These are phyloP conservation scores for Pholiota molesta DNA, from an alignment of 768 basidiomycete genomes.

Conservation along the genomic window DNA sequence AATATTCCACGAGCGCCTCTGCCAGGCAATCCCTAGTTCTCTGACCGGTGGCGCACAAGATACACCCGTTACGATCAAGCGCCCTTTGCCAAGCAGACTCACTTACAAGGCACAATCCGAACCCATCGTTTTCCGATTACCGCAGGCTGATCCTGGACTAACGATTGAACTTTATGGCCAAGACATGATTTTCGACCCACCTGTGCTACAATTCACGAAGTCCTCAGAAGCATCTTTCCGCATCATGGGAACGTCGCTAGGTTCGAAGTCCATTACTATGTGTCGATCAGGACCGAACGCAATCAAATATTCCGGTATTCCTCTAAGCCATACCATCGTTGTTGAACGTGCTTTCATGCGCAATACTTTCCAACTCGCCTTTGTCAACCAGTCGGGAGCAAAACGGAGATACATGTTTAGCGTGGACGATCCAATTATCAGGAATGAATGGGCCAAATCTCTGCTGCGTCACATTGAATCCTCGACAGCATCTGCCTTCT, in stretches of 20 bases:
- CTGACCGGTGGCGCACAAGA: conserved; percentile 40
- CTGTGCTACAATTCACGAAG: conserved; percentile 76
- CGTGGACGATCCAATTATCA: conserved; percentile 76
- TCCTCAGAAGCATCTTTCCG: conserved; percentile 87
- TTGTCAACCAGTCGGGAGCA: conserved; percentile 62
- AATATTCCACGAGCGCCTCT: conserved; percentile 70
- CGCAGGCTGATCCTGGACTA: conserved; percentile 82
- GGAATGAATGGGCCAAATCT: conserved; percentile 73
- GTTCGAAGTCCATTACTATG: conserved; percentile 82
- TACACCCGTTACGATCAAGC: conserved; percentile 69
- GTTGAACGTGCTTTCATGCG: conserved; percentile 96
- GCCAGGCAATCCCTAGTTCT: conserved; percentile 62
- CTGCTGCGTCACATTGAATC: conserved; percentile 70
- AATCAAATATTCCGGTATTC: conserved; percentile 78
- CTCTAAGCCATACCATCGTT: conserved; percentile 73
- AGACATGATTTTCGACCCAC: conserved; percentile 87
- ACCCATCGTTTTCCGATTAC: conserved; percentile 83
- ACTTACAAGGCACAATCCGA: conserved; percentile 91
- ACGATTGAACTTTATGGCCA: conserved; percentile 85
- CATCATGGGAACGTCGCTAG: conserved; percentile 84
- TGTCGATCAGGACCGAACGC: conserved; percentile 85
- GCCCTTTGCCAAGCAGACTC: conserved; percentile 72
- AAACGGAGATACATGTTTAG: conserved; percentile 96
- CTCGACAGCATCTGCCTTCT: conserved; percentile 30
- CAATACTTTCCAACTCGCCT: conserved; percentile 93